phyloP scores from a whole-genome alignment of 2,329 filamentous ascomycete species.

The Graphilbum sp. region DNA sequence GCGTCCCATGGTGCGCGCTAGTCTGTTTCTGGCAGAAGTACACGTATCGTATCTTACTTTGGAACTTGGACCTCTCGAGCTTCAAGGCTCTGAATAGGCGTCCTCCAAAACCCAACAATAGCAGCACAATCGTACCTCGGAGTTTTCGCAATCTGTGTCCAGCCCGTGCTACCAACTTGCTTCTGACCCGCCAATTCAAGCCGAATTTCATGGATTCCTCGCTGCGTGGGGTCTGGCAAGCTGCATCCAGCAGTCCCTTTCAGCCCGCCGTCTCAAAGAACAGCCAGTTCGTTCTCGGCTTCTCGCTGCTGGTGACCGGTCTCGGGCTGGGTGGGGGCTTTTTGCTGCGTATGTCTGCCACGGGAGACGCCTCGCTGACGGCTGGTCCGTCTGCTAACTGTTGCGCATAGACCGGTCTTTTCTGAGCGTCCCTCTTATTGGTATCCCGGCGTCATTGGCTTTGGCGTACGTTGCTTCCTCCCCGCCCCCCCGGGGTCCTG shows the following conservation, averaged over 20 bases:
- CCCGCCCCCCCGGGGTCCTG: not conserved
- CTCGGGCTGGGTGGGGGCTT: slow-evolving; percentile 64
- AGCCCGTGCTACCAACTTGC: too few relatives aligned
- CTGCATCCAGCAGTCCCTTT: slow-evolving; percentile 76
- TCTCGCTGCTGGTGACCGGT: slow-evolving; percentile 56
- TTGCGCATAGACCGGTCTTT: slow-evolving; percentile 60
- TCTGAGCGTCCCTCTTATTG: slow-evolving; percentile 58
- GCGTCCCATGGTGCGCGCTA: not conserved
- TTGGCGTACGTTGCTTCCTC: slow-evolving; percentile 53
- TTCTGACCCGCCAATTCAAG: too few relatives aligned
- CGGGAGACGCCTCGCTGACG: not conserved
- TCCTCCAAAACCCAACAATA: too few relatives aligned
- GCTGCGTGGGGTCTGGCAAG: slow-evolving; percentile 84
- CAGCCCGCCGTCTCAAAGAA: slow-evolving; percentile 64
- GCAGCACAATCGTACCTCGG: too few relatives aligned
- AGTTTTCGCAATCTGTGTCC: too few relatives aligned
- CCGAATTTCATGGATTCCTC: slow-evolving; percentile 60
- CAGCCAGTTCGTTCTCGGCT: slow-evolving; percentile 69
- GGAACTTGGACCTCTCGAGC: too few relatives aligned
- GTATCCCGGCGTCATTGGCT: slow-evolving; percentile 72
- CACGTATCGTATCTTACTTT: too few relatives aligned
- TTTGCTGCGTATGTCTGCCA: slow-evolving; percentile 53
- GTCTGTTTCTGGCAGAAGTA: not conserved
- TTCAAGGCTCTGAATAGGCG: too few relatives aligned
- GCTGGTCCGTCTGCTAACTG: slow-evolving; percentile 10